phyloP scores from a whole-genome alignment of 148 eudicot species.

The Pharnaceum exiguum region DNA sequence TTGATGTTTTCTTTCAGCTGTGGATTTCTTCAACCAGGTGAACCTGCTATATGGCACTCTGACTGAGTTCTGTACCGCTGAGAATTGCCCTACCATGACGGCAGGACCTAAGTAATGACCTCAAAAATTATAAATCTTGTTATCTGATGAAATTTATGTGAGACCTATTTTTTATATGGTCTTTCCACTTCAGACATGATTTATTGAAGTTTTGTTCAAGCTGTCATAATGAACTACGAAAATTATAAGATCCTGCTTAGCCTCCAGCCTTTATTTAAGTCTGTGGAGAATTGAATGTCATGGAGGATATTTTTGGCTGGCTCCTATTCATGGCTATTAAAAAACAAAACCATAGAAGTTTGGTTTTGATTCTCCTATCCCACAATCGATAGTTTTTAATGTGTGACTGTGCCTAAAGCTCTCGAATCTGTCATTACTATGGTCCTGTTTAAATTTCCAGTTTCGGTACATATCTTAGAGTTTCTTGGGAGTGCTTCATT shows the following conservation, averaged over 20 bases:
- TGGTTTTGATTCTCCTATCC: no score
- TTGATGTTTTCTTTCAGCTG: conserved; percentile 61
- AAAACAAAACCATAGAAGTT: no score
- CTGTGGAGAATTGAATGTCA: neutral
- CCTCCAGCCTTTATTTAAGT: neutral
- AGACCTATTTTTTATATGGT: neutral
- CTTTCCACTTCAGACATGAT: neutral
- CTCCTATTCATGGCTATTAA: no score
- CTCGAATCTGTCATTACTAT: no score
- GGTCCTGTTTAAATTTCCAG: no score
- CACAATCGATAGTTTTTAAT: neutral
- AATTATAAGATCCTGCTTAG: neutral
- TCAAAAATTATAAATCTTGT: neutral
- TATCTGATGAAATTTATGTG: neutral
- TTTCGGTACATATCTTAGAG: no score
- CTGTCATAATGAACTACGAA: no score
- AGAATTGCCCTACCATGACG: conserved; percentile 90
- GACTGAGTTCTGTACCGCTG: conserved; percentile 92
- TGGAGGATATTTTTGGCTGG: neutral
- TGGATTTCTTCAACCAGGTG: conserved; percentile 99
- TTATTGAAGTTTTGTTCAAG: neutral
- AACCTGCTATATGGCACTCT: conserved; percentile 97
- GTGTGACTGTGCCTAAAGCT: no score
- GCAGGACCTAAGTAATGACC: conserved; percentile 93
- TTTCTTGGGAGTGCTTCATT: no score